These are phyloP conservation scores for Phytophthora fragariaefolia DNA, from an alignment of 352 stramenopile genomes.

Conservation along the genomic window DNA sequence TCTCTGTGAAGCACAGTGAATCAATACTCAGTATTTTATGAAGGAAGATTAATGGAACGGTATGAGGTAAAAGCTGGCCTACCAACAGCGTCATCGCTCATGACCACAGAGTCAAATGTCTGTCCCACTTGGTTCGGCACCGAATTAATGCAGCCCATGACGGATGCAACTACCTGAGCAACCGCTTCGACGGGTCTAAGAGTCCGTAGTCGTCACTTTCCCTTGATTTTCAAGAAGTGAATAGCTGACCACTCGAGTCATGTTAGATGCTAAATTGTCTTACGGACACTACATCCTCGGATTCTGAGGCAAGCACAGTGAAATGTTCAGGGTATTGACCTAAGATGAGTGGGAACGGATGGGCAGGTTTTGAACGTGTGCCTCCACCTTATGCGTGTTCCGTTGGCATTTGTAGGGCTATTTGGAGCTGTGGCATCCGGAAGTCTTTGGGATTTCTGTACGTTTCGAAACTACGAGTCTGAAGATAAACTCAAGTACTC, in stretches of 20 bases:
- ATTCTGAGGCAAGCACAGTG: conserved; percentile 18
- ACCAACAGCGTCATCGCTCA: conserved; percentile 41
- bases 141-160: conserved; percentile 74
- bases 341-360: conserved; percentile 20
- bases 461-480: conserved; percentile 25
- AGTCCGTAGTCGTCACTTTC: conserved; percentile 13
- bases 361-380: conserved; percentile 6
- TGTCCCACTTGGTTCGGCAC: conserved; percentile 52
- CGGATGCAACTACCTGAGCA: conserved; percentile 7
- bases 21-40: not conserved
- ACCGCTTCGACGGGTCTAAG: conserved; percentile 5
- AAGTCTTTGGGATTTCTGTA: not conserved
- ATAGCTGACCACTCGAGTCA: not conserved
- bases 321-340: conserved; percentile 18
- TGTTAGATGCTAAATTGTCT: conserved; percentile 11
- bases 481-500: not conserved
- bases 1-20: conserved; percentile 29
- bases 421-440: conserved; percentile 19
- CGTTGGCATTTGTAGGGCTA: conserved; percentile 13
- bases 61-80: conserved; percentile 3
- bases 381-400: not conserved
- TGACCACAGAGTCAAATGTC: conserved; percentile 54
- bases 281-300: conserved; percentile 23
- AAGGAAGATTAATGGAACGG: too few species aligned
- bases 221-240: conserved; percentile 29